These are phyloP conservation scores for Luzula sylvatica DNA, from an alignment of 176 grass and related monocot species.

Conservation along the genomic window DNA sequence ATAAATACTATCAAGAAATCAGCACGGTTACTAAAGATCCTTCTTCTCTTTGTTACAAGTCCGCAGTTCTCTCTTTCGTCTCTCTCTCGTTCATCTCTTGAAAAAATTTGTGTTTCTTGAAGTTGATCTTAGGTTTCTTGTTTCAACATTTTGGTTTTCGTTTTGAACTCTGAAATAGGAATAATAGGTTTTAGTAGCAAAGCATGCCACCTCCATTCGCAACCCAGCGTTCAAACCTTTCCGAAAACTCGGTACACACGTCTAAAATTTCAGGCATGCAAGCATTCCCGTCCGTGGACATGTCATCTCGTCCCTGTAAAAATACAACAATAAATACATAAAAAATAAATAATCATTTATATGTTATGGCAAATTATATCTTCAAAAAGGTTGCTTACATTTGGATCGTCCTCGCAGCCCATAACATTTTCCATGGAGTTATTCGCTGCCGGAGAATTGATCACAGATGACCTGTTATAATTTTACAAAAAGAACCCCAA, in stretches of 20 bases:
- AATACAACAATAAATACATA: not conserved
- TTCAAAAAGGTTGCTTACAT: not conserved
- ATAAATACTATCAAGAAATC: not conserved
- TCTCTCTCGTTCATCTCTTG: not conserved
- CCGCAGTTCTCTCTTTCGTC: not conserved
- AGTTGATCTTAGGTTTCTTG: not conserved
- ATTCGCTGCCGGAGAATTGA: slow-evolving; percentile 49
- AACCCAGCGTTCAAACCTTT: slow-evolving; percentile 69
- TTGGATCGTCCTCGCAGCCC: not conserved
- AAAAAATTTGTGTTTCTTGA: not conserved
- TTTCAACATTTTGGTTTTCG: not conserved
- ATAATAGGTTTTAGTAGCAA: slow-evolving; percentile 36
- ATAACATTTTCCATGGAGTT: slow-evolving; percentile 14
- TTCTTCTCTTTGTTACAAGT: not conserved
- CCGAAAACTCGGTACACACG: slow-evolving; percentile 33
- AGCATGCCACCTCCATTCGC: slow-evolving; percentile 51
- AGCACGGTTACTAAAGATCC: not conserved
- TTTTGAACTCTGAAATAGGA: not conserved
- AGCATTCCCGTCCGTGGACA: slow-evolving; percentile 13
- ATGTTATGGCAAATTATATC: not conserved
- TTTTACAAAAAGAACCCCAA: slow-evolving; percentile 13
- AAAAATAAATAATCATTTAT: not conserved
- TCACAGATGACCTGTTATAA: slow-evolving; percentile 51
- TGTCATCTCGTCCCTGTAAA: slow-evolving; percentile 48
- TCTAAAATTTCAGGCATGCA: slow-evolving; percentile 18